phyloP scores from a whole-genome alignment of 2,329 filamentous ascomycete species.

The Beauveria bassiana region DNA sequence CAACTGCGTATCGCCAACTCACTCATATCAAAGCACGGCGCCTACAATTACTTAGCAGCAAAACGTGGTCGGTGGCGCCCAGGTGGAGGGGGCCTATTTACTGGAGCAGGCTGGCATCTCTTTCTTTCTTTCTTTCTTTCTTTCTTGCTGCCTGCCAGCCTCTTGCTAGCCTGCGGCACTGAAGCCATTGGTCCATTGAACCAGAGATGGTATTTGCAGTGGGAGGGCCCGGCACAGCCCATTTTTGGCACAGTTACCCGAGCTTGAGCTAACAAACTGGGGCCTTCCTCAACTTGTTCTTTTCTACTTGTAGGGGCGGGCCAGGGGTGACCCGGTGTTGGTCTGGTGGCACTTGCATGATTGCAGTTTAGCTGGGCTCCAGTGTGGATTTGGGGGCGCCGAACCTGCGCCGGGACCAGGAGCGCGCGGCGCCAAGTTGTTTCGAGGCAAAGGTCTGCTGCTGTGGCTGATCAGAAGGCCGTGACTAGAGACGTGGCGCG shows the following conservation, averaged over 20 bases:
- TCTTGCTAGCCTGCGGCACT: neutral
- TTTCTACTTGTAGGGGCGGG: neutral
- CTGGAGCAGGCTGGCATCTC: too few relatives aligned
- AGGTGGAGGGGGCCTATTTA: too few relatives aligned
- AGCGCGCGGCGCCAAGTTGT: neutral
- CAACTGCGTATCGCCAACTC: too few relatives aligned
- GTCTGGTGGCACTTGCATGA: constrained; percentile 2
- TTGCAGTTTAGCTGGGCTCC: neutral
- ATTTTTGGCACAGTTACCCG: constrained; percentile 9
- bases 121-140: too few relatives aligned
- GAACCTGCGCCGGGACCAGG: constrained; percentile 1
- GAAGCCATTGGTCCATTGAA: neutral
- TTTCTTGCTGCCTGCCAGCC: too few relatives aligned
- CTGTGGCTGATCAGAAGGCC: neutral
- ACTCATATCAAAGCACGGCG: too few relatives aligned
- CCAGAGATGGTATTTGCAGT: too few relatives aligned
- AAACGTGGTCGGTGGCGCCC: too few relatives aligned
- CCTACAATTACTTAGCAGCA: too few relatives aligned
- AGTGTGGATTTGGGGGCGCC: constrained; percentile 7
- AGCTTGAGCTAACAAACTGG: constrained; percentile 10
- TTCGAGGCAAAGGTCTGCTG: neutral
- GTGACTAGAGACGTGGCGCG: too few relatives aligned
- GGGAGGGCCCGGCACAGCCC: neutral
- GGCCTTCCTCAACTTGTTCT: neutral
- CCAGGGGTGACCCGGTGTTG: constrained; percentile 10